These are phyloP conservation scores for Termitomyces bulborhizus DNA, from an alignment of 768 basidiomycete species.

Conservation along the genomic window DNA sequence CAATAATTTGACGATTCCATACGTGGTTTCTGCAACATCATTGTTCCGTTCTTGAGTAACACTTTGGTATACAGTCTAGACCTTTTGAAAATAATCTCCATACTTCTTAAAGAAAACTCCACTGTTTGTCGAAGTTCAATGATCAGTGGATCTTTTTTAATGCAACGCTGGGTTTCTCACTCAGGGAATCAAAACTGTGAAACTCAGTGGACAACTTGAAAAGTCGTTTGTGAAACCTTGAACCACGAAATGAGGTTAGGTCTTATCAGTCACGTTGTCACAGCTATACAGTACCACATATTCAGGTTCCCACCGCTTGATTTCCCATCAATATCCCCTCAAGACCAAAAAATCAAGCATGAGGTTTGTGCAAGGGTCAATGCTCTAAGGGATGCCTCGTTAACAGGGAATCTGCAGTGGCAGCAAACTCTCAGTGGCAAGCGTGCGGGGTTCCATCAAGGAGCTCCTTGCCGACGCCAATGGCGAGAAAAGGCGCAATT, in stretches of 20 bases:
- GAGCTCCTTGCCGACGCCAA: constrained; percentile 80
- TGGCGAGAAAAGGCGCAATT: constrained; percentile 89
- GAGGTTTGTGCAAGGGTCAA: constrained; percentile 15
- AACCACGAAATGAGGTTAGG: constrained; percentile 16
- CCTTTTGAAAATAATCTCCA: not conserved
- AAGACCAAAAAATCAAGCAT: constrained; percentile 18
- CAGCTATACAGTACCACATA: constrained; percentile 23
- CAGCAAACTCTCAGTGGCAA: constrained; percentile 93
- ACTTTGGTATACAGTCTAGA: not conserved
- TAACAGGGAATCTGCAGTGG: constrained; percentile 21
- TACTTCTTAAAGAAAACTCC: no score
- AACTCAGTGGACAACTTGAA: no score
- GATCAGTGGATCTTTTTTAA: no score
- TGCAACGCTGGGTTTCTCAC: no score
- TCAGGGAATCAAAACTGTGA: no score
- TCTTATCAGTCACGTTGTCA: constrained; percentile 15
- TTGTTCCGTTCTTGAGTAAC: not conserved
- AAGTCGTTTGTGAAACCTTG: no score
- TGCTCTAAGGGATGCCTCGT: not conserved
- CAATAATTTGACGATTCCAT: not conserved
- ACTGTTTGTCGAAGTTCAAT: no score
- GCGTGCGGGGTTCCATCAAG: constrained; percentile 98
- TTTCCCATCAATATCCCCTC: constrained; percentile 12
- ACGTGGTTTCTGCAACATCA: not conserved
- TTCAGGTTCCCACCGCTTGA: constrained; percentile 11